Evolutionary conservation across 768 basidiomycete genomes (phyloP).

Genomic region (Tylopilus rubrobrunneus): DNA sequence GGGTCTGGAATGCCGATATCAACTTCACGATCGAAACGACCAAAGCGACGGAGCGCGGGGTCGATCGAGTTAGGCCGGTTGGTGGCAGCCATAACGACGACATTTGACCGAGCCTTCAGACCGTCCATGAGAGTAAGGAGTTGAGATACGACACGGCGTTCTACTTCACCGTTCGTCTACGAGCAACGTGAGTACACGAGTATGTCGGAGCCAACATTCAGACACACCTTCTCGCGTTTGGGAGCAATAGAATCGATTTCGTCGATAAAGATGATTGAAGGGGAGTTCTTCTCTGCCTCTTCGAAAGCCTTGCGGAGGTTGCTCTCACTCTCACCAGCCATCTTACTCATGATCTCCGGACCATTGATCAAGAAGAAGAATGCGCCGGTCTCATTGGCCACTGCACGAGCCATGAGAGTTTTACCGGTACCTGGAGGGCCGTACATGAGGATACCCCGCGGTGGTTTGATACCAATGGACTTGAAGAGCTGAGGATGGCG

Average conservation of each 20-base stretch:
- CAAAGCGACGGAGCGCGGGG: constrained; percentile 96
- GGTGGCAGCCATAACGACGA: constrained; percentile 99
- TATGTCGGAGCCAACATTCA: not conserved
- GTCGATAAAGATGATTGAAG: constrained; percentile 99
- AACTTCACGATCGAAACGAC: constrained; percentile 98
- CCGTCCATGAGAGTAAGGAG: constrained; percentile 99
- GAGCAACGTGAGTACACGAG: constrained; percentile 2
- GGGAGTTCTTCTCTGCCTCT: constrained; percentile 99
- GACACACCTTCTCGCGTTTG: constrained; percentile 92
- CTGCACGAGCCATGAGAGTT: constrained; percentile 98
- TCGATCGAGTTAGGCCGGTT: constrained; percentile 99
- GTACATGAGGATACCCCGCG: constrained; percentile 97
- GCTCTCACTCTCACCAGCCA: constrained; percentile 98
- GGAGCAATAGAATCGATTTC: constrained; percentile 99
- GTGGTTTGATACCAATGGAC: constrained; percentile 99
- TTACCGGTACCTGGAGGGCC: constrained; percentile 99
- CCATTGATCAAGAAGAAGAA: constrained; percentile 99
- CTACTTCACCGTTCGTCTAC: constrained; percentile 98
- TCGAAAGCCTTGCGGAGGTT: constrained; percentile 98
- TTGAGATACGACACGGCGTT: constrained; percentile 98
- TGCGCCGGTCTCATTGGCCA: constrained; percentile 98
- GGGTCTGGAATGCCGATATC: constrained; percentile 99
- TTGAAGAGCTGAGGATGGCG: constrained; percentile 99
- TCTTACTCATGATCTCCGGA: constrained; percentile 99
- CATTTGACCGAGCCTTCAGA: constrained; percentile 96